Evolutionary conservation across 192 early-diverging fungal genomes (phyloP), one percentile per base, ranked within the genome.

Genomic region (Coemansia sp.): DNA sequence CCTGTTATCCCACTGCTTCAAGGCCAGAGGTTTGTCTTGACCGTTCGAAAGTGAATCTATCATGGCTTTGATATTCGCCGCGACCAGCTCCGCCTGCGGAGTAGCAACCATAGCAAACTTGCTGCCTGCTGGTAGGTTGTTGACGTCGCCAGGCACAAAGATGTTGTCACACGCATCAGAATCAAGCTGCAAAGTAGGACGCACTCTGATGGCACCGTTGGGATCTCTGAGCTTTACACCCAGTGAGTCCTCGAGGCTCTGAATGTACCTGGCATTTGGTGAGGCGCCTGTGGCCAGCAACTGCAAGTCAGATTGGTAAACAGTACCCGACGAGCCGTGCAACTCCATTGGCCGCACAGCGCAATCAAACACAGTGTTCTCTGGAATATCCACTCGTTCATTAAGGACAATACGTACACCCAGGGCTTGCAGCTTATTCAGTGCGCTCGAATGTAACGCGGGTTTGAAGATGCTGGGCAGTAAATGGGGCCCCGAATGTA

Each of bases 221-320:
- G 48, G 4, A 31, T 86, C 68, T 6, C 80, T 62, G 43, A 87
- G 61, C 12, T 29, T 25, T 0, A 16, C 46, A 2, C 63, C 57
- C 26, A 79, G 58, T 20, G 69, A 61, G 12, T 35, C 25, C 45
- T 79, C 79, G 6, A 87, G 62, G 0, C 68, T 58, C 9, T 64
- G 71, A 45, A 87, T 69, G 55, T 82, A 87, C 21, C 70, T 75
- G 2, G 86, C 77, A 33, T 82, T 46, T 18, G 83, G 60, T 3
- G 53, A 55, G 52, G 67, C 72, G 0, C 86, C 86, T 1, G 75
- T 80, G 13, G 81, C 68, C 13, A 81, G 56, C 31, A 86, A 81
- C 63, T 86, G 84, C 25, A 92, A 58, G 15, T 92, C 89, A 5
- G 85, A 81, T 7, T 72, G 66, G 60, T 90, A 79, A 20, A 58